These are phyloP conservation scores for Zanthoxylum bungeanum DNA, from an alignment of 345 rosid genomes.

Conservation along the genomic window DNA sequence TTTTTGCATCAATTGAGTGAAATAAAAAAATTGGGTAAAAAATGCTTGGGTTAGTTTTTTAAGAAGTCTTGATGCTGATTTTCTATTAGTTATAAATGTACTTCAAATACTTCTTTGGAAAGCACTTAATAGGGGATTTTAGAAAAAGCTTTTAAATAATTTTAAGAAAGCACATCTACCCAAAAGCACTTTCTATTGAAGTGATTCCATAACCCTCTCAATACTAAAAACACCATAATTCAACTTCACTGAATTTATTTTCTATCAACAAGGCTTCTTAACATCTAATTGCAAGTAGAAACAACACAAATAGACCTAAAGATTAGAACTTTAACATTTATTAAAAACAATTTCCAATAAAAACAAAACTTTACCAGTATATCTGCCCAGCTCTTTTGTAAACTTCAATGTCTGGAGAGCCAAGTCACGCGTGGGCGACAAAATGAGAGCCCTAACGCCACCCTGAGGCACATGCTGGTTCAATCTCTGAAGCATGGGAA, in stretches of 20 bases:
- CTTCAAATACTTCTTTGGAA: neutral
- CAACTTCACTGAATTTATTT: neutral
- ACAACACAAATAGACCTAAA: neutral
- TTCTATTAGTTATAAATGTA: neutral
- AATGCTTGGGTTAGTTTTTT: neutral
- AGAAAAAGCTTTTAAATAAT: neutral
- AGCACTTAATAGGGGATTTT: too few species aligned
- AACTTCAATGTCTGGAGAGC: conserved; percentile 93
- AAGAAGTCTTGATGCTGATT: too few species aligned
- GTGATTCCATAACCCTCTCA: neutral
- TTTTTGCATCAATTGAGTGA: neutral
- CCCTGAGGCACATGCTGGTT: conserved; percentile 79
- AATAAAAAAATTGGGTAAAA: neutral
- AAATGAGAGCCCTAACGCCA: conserved; percentile 76
- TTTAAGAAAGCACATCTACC: neutral
- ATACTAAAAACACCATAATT: neutral
- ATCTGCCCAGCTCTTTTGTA: conserved; percentile 79
- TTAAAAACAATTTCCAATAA: neutral
- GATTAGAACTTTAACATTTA: neutral
- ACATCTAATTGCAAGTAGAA: conserved; percentile 1
- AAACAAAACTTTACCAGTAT: conserved; percentile 50
- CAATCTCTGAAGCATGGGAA: conserved; percentile 90
- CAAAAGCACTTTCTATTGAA: neutral
- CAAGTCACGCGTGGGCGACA: conserved; percentile 94
- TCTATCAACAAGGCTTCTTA: neutral